Evolutionary conservation across 257 asterid genomes (phyloP).

Genomic region (Coffea canephora): DNA sequence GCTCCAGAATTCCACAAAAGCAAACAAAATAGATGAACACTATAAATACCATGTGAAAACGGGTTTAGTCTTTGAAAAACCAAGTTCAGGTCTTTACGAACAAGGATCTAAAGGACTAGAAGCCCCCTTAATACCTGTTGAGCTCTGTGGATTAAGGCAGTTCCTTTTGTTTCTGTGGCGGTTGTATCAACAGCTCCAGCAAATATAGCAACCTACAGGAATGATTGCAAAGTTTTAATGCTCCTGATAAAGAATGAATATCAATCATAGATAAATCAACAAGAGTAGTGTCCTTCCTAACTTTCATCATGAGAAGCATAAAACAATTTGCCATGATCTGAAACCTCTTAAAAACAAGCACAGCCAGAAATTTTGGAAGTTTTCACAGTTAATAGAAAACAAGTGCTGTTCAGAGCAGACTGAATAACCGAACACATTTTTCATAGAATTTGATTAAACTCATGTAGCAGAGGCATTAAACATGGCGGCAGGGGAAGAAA

Average conservation of each 20-base stretch:
- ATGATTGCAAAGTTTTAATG: not conserved
- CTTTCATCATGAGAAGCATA: not conserved
- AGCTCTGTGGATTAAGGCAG: constrained; percentile 91
- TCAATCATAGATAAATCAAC: not conserved
- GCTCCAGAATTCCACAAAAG: not conserved
- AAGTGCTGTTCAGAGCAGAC: not conserved
- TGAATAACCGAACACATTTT: not conserved
- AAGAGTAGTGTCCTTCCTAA: not conserved
- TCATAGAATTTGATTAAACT: not conserved
- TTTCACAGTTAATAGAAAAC: not conserved
- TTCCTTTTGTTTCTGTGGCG: constrained; percentile 98
- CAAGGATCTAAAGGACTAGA: not conserved
- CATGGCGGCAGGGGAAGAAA: not conserved
- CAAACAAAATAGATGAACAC: not conserved
- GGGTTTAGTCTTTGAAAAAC: not conserved
- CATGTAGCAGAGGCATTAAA: not conserved
- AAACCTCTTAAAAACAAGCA: not conserved
- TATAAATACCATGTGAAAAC: not conserved
- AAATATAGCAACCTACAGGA: constrained; percentile 82
- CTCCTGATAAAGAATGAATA: not conserved
- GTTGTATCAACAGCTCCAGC: constrained; percentile 93
- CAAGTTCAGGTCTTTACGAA: not conserved
- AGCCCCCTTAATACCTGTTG: constrained; percentile 59
- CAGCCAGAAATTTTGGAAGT: not conserved
- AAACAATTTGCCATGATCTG: not conserved